Base-by-base conservation (phyloP, 1,284 basidiomycete species). In the Volvariella surrecta region DNA sequence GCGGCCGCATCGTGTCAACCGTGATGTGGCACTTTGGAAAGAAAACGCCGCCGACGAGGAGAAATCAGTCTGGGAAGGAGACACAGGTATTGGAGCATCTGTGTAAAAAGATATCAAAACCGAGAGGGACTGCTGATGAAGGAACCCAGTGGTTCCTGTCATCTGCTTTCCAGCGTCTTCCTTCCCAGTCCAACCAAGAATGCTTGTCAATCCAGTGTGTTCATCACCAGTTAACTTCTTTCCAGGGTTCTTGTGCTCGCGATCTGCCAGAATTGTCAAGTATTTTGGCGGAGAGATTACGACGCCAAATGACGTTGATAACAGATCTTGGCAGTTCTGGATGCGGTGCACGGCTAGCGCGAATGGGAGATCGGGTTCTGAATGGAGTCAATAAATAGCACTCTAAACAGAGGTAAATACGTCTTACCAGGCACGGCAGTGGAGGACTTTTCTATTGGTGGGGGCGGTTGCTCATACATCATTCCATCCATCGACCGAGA, bases 131-230 rank as follows among this genome's bases (percentile, higher is more conserved):
- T 85, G 82, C 30, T 81, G 78, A 21, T 71, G 58, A 21, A 78
- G 62, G 48, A 85, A 83, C 6, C 78, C 76, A 3, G 53, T 41
- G 10, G 66, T 61, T 3, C 76, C 77, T 4, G 57, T 51, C 72
- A 82, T 73, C 2, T 68, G 70, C n/a, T 54, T 61, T 1, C 67
- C 71, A 9, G 58, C 54, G 1, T 59, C 52, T 9, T 67, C 68
- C 49, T 65, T 68, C 16, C 66, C 67, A 32, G 73, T 71, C 79
- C 79, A 82, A 1, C 80, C 79, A 1, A 79, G 60, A 3, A 82
- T 50, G 49, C 70, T 76, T 8, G 52, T 52, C 13, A 82, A 54
- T 13, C 69, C 76, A 0, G 64, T 63, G 35, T 64, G 66, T 56
- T 84, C 80, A 48, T 80, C 77, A 2, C 73, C 79, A 19, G 65